A percentile compares a stretch with the other conserved stretches of the same genome.
These are phyloP conservation scores for Closterium sp. DNA, from an alignment of 139 green algal species.

Conservation along the genomic window DNA sequence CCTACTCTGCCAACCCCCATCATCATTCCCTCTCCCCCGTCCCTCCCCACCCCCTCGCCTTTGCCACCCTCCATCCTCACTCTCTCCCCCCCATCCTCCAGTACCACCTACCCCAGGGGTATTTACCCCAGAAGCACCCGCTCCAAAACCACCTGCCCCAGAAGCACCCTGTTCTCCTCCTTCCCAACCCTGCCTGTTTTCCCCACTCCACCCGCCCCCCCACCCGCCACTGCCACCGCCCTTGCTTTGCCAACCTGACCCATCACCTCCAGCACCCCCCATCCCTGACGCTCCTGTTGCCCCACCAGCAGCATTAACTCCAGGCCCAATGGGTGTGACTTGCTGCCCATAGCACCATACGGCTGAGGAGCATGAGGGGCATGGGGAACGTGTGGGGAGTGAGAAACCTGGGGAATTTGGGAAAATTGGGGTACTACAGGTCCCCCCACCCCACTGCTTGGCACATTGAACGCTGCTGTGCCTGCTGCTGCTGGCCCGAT, in stretches of 20 bases:
- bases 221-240: neutral
- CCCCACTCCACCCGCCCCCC: neutral
- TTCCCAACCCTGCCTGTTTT: neutral
- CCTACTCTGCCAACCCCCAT: neutral
- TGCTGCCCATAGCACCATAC: neutral
- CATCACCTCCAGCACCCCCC: neutral
- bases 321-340: neutral
- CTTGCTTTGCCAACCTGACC: neutral
- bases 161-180: neutral
- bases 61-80: no score
- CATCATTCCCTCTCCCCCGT: no score
- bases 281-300: neutral
- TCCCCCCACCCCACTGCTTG: neutral
- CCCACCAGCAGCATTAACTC: neutral
- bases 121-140: neutral
- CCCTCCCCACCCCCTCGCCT: no score
- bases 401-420: neutral
- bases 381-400: neutral
- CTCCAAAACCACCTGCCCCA: neutral
- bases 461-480: neutral
- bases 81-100: neutral
- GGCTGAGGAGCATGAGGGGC: neutral
- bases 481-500: neutral
- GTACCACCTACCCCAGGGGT: neutral
- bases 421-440: neutral